Conservation (phyloP, 257 asterid species). For the Datura wrightii region DNA sequence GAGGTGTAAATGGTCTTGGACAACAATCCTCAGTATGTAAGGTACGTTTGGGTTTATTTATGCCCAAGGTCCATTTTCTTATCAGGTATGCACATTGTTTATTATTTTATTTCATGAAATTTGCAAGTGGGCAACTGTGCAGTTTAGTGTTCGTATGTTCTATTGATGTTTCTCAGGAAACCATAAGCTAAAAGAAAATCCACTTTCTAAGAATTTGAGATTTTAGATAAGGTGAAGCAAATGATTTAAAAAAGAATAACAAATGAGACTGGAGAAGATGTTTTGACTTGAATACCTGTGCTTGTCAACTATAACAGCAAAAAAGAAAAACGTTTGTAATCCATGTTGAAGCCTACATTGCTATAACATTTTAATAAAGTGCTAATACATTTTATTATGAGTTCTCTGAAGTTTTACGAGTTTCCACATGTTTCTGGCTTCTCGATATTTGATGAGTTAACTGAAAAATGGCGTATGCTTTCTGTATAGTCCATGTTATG, state of each 20-base stretch:
- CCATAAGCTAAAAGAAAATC: background rate
- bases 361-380: background rate
- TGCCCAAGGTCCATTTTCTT: background rate
- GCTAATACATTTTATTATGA: background rate
- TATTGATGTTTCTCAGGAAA: constrained; percentile 17
- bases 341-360: background rate
- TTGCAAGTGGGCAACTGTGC: background rate
- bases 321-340: background rate
- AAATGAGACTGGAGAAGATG: background rate
- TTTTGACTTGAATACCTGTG: constrained; percentile 11
- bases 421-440: constrained; percentile 22
- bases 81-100: background rate
- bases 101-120: background rate
- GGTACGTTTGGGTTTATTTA: background rate
- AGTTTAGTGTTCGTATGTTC: background rate
- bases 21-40: background rate
- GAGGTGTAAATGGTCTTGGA: constrained; percentile 19
- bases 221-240: background rate
- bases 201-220: constrained; percentile 22
- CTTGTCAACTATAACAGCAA: constrained; percentile 23
- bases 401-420: background rate
- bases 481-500: constrained; percentile 4
- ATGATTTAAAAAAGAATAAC: background rate
- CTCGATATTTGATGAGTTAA: constrained; percentile 27
- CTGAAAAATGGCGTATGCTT: background rate